phyloP scores from a whole-genome alignment of 768 basidiomycete species.

The Candolleomyces eurysporus region DNA sequence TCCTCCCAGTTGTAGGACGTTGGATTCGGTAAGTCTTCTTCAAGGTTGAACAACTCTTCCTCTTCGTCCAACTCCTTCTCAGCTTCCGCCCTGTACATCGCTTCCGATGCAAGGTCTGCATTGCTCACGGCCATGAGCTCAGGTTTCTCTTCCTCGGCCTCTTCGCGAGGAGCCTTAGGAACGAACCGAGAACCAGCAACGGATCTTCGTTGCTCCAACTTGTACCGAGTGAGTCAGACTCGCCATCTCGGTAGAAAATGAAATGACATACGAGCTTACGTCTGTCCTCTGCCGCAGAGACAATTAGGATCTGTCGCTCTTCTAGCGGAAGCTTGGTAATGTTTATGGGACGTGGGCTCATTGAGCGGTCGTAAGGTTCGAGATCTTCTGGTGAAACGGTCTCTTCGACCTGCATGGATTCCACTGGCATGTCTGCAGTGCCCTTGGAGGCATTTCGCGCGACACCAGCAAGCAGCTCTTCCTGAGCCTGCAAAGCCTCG shows the following conservation, averaged over 20 bases:
- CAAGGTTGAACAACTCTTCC: conserved; percentile 92
- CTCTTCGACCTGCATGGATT: conserved; percentile 30
- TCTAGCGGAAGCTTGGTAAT: conserved; percentile 69
- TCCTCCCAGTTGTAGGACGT: conserved; percentile 97
- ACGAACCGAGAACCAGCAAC: conserved; percentile 89
- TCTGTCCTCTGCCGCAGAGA: conserved; percentile 65
- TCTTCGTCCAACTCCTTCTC: conserved; percentile 94
- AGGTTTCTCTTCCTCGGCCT: conserved; percentile 47
- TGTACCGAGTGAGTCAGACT: neutral
- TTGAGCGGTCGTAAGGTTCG: conserved; percentile 79
- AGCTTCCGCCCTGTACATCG: conserved; percentile 86
- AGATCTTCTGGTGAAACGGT: conserved; percentile 53
- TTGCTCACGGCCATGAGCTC: conserved; percentile 55
- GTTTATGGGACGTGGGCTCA: conserved; percentile 82
- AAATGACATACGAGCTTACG: conserved; percentile 55
- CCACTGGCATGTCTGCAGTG: conserved; percentile 34
- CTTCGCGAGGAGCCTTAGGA: conserved; percentile 64
- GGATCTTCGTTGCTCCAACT: conserved; percentile 78
- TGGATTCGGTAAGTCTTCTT: conserved; percentile 81
- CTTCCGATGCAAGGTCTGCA: conserved; percentile 83
- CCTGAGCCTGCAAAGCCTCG: conserved; percentile 91
- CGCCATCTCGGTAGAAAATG: conserved; percentile 3
- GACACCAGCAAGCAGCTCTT: conserved; percentile 83
- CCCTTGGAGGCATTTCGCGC: conserved; percentile 52
- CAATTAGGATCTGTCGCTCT: conserved; percentile 78